Evolutionary conservation across 2,329 filamentous ascomycete genomes (phyloP).

Genomic region (Cladosporium sp.): DNA sequence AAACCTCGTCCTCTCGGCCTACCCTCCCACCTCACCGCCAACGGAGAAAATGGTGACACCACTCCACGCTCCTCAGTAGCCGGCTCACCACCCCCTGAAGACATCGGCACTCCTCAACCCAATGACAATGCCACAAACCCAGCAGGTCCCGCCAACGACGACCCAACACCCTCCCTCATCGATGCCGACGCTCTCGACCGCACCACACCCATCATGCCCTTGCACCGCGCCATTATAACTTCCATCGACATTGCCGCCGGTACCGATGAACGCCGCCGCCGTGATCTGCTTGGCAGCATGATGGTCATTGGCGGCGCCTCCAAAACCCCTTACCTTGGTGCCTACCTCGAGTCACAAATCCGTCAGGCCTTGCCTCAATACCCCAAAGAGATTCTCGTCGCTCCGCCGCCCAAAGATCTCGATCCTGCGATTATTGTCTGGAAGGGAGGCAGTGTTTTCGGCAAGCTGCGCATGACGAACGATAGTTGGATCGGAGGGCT

Average conservation of each 20-base stretch:
- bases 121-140: slow-evolving; percentile 30
- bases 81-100: slow-evolving; percentile 81
- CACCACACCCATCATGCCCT: slow-evolving; percentile 74
- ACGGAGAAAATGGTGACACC: slow-evolving; percentile 62
- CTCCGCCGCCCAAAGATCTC: slow-evolving; percentile 77
- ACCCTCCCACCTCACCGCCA: slow-evolving; percentile 62
- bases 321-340: slow-evolving; percentile 73
- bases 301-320: slow-evolving; percentile 86
- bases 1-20: slow-evolving; percentile 54
- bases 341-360: slow-evolving; percentile 78
- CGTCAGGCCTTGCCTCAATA: slow-evolving; percentile 60
- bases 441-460: slow-evolving; percentile 98
- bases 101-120: slow-evolving; percentile 61
- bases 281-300: slow-evolving; percentile 83
- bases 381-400: slow-evolving; percentile 64
- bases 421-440: slow-evolving; percentile 96
- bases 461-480: slow-evolving; percentile 77
- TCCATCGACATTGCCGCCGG: slow-evolving; percentile 77
- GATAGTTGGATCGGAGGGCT: slow-evolving; percentile 88
- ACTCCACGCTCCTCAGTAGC: slow-evolving; percentile 83
- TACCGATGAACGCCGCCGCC: slow-evolving; percentile 80
- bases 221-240: slow-evolving; percentile 85
- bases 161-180: slow-evolving; percentile 29
- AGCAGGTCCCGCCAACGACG: slow-evolving; percentile 40
- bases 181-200: slow-evolving; percentile 68